phyloP scores from a whole-genome alignment of 2,329 filamentous ascomycete species.

The Hortaea werneckii region DNA sequence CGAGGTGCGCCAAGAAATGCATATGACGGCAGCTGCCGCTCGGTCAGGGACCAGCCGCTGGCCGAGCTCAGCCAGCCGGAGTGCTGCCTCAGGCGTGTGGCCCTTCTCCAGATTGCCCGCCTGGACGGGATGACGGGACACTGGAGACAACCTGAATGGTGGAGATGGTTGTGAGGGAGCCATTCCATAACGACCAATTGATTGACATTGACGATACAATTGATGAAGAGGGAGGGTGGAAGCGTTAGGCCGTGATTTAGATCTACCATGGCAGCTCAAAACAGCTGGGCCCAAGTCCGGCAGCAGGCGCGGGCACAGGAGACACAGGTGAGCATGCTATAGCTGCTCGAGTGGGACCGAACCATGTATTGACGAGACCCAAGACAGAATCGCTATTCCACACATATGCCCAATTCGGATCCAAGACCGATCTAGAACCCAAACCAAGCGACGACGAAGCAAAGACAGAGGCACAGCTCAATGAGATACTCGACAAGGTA shows the following conservation, averaged over 20 bases:
- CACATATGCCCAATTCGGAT: conserved; percentile 82
- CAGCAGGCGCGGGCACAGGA: conserved; percentile 85
- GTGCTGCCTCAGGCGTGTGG: too few species aligned
- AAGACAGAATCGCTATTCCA: conserved; percentile 79
- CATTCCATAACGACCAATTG: too few species aligned
- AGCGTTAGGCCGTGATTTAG: too few species aligned
- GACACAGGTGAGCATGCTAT: conserved; percentile 57
- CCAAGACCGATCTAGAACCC: conserved; percentile 64
- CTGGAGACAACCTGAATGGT: too few species aligned
- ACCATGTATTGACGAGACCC: conserved; percentile 7
- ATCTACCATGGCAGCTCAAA: conserved; percentile 2
- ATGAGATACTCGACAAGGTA: conserved; percentile 77
- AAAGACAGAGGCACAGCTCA: conserved; percentile 67
- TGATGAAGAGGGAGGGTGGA: too few species aligned
- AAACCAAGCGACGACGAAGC: conserved; percentile 80
- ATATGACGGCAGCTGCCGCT: neutral
- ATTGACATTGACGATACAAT: too few species aligned
- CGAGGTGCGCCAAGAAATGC: neutral
- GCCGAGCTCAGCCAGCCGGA: too few species aligned
- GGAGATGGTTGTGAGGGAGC: too few species aligned
- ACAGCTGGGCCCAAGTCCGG: conserved; percentile 80
- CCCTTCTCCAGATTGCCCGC: too few species aligned
- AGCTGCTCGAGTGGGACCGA: conserved; percentile 5
- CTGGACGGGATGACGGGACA: too few species aligned
- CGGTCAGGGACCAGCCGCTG: too few species aligned